These are phyloP conservation scores for Seiridium cupressi DNA, from an alignment of 2,329 filamentous ascomycete species.

Conservation along the genomic window DNA sequence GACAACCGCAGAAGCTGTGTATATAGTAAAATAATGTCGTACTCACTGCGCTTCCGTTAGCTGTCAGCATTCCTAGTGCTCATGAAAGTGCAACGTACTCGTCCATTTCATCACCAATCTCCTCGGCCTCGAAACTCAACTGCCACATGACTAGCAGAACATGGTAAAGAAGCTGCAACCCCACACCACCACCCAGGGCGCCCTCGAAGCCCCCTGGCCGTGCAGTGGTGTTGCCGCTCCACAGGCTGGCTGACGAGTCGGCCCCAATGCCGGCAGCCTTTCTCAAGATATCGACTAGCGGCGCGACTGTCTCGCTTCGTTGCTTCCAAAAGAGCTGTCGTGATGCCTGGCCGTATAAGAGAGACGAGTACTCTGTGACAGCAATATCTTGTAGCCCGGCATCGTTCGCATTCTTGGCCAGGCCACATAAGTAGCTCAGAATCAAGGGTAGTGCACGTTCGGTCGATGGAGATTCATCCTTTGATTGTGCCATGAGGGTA, in stretches of 20 bases:
- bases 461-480: conserved; percentile 63
- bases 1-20: conserved; percentile 89
- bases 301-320: conserved; percentile 77
- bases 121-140: conserved; percentile 86
- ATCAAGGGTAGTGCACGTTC: conserved; percentile 74
- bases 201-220: conserved; percentile 64
- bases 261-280: conserved; percentile 72
- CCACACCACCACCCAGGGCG: conserved; percentile 75
- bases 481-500: conserved; percentile 68
- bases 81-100: conserved; percentile 56
- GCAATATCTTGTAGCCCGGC: conserved; percentile 93
- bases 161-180: conserved; percentile 90
- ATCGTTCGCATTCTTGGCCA: conserved; percentile 77
- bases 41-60: conserved; percentile 62
- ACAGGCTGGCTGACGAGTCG: conserved; percentile 59
- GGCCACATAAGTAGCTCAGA: conserved; percentile 79
- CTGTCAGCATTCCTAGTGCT: not conserved
- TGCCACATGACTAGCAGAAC: conserved; percentile 94
- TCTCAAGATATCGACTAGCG: conserved; percentile 78
- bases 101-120: conserved; percentile 73
- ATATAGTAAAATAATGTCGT: conserved; percentile 88
- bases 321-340: conserved; percentile 90
- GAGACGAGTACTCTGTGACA: conserved; percentile 83
- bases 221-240: conserved; percentile 52
- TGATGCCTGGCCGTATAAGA: conserved; percentile 73